Evolutionary conservation across 1,284 basidiomycete genomes (phyloP).

Genomic region (Ceraceosorus guamensis): DNA sequence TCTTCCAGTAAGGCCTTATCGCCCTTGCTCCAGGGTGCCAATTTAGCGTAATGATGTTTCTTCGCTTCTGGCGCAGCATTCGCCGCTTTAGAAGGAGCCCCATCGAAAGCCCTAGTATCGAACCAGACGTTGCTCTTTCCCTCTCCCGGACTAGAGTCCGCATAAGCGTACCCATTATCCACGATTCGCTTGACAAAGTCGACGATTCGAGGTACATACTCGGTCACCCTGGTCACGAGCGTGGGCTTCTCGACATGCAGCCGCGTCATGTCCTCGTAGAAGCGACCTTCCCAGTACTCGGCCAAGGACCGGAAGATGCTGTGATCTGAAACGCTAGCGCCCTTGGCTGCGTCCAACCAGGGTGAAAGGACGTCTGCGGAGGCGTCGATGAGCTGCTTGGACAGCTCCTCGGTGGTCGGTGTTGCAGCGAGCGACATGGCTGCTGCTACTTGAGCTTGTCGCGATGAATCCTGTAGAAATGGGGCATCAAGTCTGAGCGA

Average conservation of each 20-base stretch:
- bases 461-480: slow-evolving; percentile 21
- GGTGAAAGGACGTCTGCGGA: slow-evolving; percentile 39
- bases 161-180: slow-evolving; percentile 81
- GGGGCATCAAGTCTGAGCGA: background rate
- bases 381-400: slow-evolving; percentile 28
- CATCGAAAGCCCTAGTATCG: slow-evolving; percentile 81
- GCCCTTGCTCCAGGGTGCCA: slow-evolving; percentile 90
- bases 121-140: slow-evolving; percentile 67
- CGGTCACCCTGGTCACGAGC: slow-evolving; percentile 87
- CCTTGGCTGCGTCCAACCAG: slow-evolving; percentile 46
- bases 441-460: slow-evolving; percentile 38
- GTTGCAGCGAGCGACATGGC: slow-evolving; percentile 33
- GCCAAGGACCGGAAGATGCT: slow-evolving; percentile 76
- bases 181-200: slow-evolving; percentile 79
- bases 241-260: slow-evolving; percentile 81
- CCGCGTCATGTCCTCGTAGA: slow-evolving; percentile 86
- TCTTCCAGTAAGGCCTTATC: slow-evolving; percentile 84
- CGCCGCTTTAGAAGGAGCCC: slow-evolving; percentile 40
- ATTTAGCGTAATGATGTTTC: slow-evolving; percentile 75
- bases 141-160: slow-evolving; percentile 60
- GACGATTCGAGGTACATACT: slow-evolving; percentile 93
- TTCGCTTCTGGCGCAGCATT: slow-evolving; percentile 40
- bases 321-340: slow-evolving; percentile 75
- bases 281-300: slow-evolving; percentile 80
- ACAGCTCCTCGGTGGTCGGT: slow-evolving; percentile 18